A percentile compares a stretch with the other conserved stretches of the same genome.
phyloP scores from a whole-genome alignment of 495 filamentous ascomycete species.

The Neurospora sp. region DNA sequence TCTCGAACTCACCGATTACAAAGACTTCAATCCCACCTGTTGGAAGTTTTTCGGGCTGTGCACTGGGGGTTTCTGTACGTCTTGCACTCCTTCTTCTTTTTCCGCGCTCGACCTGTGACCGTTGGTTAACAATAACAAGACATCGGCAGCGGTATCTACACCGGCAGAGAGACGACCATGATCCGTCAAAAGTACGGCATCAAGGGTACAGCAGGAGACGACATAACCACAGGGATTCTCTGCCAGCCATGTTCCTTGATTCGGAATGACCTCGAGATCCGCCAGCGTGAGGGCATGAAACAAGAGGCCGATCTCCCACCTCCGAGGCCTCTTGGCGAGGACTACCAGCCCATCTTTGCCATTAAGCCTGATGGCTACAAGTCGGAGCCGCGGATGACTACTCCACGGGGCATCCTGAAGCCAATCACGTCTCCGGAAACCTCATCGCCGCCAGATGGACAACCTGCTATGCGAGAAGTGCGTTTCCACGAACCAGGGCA shows the following conservation, averaged over 20 bases:
- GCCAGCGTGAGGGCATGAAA: constrained; percentile 10
- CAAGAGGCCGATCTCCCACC: constrained; percentile 1
- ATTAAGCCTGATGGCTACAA: constrained; percentile 8
- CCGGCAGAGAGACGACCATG: constrained; percentile 9
- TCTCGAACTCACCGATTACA: constrained; percentile 11
- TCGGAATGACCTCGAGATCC: constrained; percentile 16
- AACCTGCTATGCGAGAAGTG: not conserved
- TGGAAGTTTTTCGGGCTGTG: constrained; percentile 13
- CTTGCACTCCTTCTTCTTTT: not conserved
- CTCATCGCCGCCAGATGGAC: not conserved
- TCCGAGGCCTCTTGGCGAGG: constrained; percentile 15
- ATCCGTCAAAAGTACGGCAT: constrained; percentile 18
- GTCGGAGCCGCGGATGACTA: constrained; percentile 12
- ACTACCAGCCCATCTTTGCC: constrained; percentile 11
- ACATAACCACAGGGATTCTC: constrained; percentile 16
- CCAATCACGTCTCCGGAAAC: not conserved
- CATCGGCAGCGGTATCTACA: constrained; percentile 20
- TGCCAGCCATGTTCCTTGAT: constrained; percentile 22
- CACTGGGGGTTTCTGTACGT: constrained; percentile 7
- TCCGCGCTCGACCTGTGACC: not conserved
- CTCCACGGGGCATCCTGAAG: not conserved
- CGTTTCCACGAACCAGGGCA: constrained; percentile 1
- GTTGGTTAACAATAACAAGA: not conserved
- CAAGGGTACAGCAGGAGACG: constrained; percentile 10
- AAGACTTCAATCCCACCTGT: constrained; percentile 12